phyloP scores from a whole-genome alignment of 345 rosid genomes.

The Lepidium africanum region DNA sequence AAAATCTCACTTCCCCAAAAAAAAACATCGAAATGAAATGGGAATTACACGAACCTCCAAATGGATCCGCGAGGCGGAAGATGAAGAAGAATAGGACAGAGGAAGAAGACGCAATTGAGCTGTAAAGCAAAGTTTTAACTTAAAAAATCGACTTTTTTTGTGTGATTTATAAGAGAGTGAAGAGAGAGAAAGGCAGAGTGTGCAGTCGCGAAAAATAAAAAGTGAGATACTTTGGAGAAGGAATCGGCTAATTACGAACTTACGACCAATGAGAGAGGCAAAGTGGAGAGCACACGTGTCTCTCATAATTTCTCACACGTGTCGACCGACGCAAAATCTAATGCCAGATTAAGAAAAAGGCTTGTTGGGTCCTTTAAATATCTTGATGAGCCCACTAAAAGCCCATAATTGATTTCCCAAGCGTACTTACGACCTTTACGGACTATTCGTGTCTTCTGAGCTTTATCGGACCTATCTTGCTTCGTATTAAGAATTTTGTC shows the following conservation, averaged over 20 bases:
- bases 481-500: too few species aligned
- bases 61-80: constrained; percentile 42
- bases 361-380: not conserved
- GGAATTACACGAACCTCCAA: constrained; percentile 20
- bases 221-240: constrained; percentile 23
- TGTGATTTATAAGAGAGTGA: constrained; percentile 25
- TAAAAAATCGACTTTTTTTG: not conserved
- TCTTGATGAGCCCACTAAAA: not conserved
- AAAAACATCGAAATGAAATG: not conserved
- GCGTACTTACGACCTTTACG: too few species aligned
- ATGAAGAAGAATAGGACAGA: constrained; percentile 19
- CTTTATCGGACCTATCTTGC: too few species aligned
- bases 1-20: constrained; percentile 1
- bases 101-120: constrained; percentile 36
- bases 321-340: constrained; percentile 50
- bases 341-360: not conserved
- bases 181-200: constrained; percentile 20
- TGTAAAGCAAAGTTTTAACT: constrained; percentile 33
- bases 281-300: constrained; percentile 18
- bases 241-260: constrained; percentile 15
- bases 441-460: too few species aligned
- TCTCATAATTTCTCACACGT: constrained; percentile 37
- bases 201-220: constrained; percentile 5
- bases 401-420: not conserved
- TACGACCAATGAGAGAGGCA: constrained; percentile 13